These are phyloP conservation scores for Globisporangium nagaii DNA, from an alignment of 352 stramenopile genomes.

Conservation along the genomic window DNA sequence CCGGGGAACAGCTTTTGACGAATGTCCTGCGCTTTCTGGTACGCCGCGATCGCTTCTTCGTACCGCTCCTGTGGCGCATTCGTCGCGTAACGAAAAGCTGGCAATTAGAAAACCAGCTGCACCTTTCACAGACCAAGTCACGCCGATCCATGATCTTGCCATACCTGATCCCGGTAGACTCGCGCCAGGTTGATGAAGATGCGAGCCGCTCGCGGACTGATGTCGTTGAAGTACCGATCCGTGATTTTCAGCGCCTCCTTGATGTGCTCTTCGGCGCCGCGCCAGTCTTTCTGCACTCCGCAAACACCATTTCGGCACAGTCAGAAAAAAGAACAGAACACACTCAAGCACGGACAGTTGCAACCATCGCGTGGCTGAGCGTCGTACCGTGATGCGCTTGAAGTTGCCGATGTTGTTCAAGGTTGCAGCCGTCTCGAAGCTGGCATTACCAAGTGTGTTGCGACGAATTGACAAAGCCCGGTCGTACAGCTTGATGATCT, in stretches of 20 bases:
- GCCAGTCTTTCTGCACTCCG: constrained; percentile 43
- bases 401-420: constrained; percentile 84
- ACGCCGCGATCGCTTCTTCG: constrained; percentile 58
- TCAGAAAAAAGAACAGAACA: not conserved
- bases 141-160: no score
- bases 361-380: not conserved
- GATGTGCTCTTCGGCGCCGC: constrained; percentile 60
- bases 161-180: constrained; percentile 72
- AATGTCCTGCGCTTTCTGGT: constrained; percentile 66
- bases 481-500: constrained; percentile 64
- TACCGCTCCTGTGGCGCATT: constrained; percentile 43
- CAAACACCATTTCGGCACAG: not conserved
- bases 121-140: no score
- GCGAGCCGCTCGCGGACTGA: constrained; percentile 56
- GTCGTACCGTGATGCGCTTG: constrained; percentile 61
- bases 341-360: not conserved
- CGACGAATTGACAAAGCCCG: constrained; percentile 63
- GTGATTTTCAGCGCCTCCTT: constrained; percentile 76
- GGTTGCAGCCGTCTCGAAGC: constrained; percentile 72
- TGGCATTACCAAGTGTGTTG: constrained; percentile 66
- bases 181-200: constrained; percentile 78
- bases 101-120: no score
- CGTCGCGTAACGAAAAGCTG: no score
- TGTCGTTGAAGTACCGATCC: constrained; percentile 71
- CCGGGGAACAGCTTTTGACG: constrained; percentile 68